These are phyloP conservation scores for Chytriomyces sp. DNA, from an alignment of 192 early-diverging fungal genomes.

Conservation along the genomic window DNA sequence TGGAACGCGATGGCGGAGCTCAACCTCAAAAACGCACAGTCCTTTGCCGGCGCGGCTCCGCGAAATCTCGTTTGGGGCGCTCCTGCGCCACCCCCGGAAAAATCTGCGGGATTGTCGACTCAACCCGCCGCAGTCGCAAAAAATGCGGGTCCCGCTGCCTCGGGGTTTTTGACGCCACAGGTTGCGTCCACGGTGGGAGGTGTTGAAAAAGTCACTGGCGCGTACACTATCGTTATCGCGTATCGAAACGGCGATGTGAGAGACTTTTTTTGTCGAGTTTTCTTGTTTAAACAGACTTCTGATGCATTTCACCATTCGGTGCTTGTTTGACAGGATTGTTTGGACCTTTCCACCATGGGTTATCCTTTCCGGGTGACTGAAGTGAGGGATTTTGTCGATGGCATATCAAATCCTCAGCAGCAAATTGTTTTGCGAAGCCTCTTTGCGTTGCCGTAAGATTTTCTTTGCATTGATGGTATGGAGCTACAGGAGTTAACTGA, in stretches of 20 bases:
- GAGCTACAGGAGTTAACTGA: background rate
- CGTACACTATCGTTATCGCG: constrained; percentile 43
- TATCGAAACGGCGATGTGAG: constrained; percentile 43
- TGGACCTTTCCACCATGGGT: constrained; percentile 43
- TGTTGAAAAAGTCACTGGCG: constrained; percentile 25
- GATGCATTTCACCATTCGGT: background rate
- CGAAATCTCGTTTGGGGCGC: constrained; percentile 17
- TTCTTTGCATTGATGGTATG: background rate
- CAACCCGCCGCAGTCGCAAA: constrained; percentile 22
- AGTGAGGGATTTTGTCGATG: constrained; percentile 10
- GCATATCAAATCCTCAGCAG: background rate
- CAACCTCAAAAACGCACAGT: constrained; percentile 34
- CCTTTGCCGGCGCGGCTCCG: background rate
- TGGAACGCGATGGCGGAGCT: constrained; percentile 34
- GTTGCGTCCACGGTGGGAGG: constrained; percentile 5
- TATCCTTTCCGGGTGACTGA: constrained; percentile 47
- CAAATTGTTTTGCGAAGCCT: constrained; percentile 32
- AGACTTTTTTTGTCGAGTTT: background rate
- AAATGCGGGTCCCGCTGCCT: constrained; percentile 14
- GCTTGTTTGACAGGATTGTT: constrained; percentile 25
- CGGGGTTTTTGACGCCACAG: constrained; percentile 25
- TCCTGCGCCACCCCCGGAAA: background rate
- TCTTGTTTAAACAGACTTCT: background rate
- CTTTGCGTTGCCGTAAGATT: constrained; percentile 48
- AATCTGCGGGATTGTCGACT: background rate